These are phyloP conservation scores for Leccinum pseudoinsigne DNA, from an alignment of 1,284 basidiomycete genomes.

Conservation along the genomic window DNA sequence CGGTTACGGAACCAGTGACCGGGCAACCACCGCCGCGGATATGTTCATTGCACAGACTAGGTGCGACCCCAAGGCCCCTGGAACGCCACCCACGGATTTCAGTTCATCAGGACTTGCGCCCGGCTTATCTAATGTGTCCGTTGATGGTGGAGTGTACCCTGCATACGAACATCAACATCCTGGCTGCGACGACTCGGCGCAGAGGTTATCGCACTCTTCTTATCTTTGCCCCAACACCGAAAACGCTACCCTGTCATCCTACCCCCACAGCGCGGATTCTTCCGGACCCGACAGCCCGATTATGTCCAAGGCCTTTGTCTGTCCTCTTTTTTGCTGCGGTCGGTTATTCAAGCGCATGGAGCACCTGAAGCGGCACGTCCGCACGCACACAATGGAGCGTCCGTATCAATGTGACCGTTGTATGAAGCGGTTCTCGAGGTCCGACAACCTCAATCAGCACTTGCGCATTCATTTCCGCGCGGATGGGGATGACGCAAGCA, in stretches of 20 bases:
- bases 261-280: slow-evolving; percentile 22
- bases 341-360: slow-evolving; percentile 88
- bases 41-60: slow-evolving; percentile 63
- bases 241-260: slow-evolving; percentile 18
- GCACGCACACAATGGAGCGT: slow-evolving; percentile 88
- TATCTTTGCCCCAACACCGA: slow-evolving; percentile 23
- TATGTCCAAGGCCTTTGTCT: slow-evolving; percentile 69
- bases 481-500: slow-evolving; percentile 31
- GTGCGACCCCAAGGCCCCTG: slow-evolving; percentile 44
- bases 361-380: slow-evolving; percentile 83
- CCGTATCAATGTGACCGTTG: slow-evolving; percentile 77
- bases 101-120: slow-evolving; percentile 23
- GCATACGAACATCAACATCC: slow-evolving; percentile 25
- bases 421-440: slow-evolving; percentile 78
- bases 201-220: slow-evolving; percentile 18
- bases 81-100: slow-evolving; percentile 22
- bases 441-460: slow-evolving; percentile 86
- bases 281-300: slow-evolving; percentile 23
- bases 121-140: slow-evolving; percentile 21
- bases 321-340: slow-evolving; percentile 79
- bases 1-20: slow-evolving; percentile 35
- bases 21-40: slow-evolving; percentile 52
- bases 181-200: slow-evolving; percentile 19
- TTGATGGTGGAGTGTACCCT: slow-evolving; percentile 19
- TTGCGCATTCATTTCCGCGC: slow-evolving; percentile 69